Percentiles rank a stretch among this genome's conserved stretches.
These are phyloP conservation scores for Tylopilus sp. DNA, from an alignment of 768 basidiomycete genomes.

Conservation along the genomic window DNA sequence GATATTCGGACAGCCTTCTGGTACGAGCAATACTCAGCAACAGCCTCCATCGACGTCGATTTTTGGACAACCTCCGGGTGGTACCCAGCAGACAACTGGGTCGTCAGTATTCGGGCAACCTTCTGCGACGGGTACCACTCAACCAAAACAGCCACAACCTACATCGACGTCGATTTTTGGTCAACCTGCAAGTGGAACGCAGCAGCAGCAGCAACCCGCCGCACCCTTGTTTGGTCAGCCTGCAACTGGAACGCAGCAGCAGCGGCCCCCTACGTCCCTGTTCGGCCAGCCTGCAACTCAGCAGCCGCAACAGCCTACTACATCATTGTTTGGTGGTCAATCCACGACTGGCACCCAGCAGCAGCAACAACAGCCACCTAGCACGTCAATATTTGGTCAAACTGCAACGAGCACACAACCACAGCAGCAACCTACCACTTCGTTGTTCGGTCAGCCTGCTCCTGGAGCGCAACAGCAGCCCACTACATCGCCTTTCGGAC, in stretches of 20 bases:
- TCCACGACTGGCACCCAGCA: slow-evolving; percentile 18
- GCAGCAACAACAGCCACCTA: slow-evolving; percentile 21
- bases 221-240: slow-evolving; percentile 13
- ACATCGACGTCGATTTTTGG: slow-evolving; percentile 8
- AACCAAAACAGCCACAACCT: slow-evolving; percentile 11
- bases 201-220: slow-evolving; percentile 10
- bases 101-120: slow-evolving; percentile 13
- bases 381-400: slow-evolving; percentile 26
- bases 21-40: too few relatives aligned
- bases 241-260: slow-evolving; percentile 11
- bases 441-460: slow-evolving; percentile 29
- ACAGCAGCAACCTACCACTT: slow-evolving; percentile 13
- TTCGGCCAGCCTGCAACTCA: slow-evolving; percentile 18
- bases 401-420: slow-evolving; percentile 11
- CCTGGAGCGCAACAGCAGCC: slow-evolving; percentile 33
- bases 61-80: slow-evolving; percentile 21
- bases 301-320: slow-evolving; percentile 11
- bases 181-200: background rate
- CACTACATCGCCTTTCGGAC: slow-evolving; percentile 27
- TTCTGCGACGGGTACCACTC: slow-evolving; percentile 2
- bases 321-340: slow-evolving; percentile 39
- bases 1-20: too few relatives aligned
- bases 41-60: slow-evolving; percentile 21
- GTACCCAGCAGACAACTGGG: slow-evolving; percentile 1
- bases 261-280: slow-evolving; percentile 1